Evolutionary conservation across 306 rosid genomes (phyloP), one percentile per base, ranked within the genome.

Genomic region (Boehmeria nivea): DNA sequence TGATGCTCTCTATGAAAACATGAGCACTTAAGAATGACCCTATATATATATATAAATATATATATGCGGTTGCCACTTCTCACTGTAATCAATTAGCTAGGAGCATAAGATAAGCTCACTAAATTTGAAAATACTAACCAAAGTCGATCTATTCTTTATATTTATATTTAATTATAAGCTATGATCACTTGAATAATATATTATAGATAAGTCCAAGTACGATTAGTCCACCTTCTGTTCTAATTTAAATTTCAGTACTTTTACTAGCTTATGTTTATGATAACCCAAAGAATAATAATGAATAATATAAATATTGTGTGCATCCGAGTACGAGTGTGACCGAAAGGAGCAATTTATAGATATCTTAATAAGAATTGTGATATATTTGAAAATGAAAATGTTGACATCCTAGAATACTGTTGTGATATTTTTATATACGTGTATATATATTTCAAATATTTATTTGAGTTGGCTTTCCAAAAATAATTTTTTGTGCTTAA

Each of bases 71-170:
- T 11, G 39, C 34, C 22, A 24, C 12, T 28, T 17, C 16, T 40
- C 5, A 15, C 44, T 11, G 8, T 6, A 28, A 28, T 40, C n/a
- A 15, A 40, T 40, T n/a, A n/a, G n/a, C n/a, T n/a, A n/a, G n/a
- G 44, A 13, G 8, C 3, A 10, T 13, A 40, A 40, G 36, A 6
- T 14, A 25, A 48, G 4, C 12, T 20, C 11, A 3, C 16, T 40
- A 40, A 2, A 40, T 51, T 26, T 51, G 22, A 51, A 26, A 51
- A 9, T n/a, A 6, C 22, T 15, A n/a, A 6, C 17, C 39, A 51
- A 26, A 51, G 57, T 51, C 40, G 13, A 51, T 34, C n/a, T n/a
- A 54, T 54, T 20, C 13, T 36, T 54, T n/a, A 28, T 25, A 51
- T 26, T 10, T 51, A 3, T 49, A 2, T 47, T 0, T 6, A 0